A percentile compares a stretch with the other conserved stretches of the same genome.
These are phyloP conservation scores for Didymella lethalis DNA, from an alignment of 2,329 filamentous ascomycete genomes.

Conservation along the genomic window DNA sequence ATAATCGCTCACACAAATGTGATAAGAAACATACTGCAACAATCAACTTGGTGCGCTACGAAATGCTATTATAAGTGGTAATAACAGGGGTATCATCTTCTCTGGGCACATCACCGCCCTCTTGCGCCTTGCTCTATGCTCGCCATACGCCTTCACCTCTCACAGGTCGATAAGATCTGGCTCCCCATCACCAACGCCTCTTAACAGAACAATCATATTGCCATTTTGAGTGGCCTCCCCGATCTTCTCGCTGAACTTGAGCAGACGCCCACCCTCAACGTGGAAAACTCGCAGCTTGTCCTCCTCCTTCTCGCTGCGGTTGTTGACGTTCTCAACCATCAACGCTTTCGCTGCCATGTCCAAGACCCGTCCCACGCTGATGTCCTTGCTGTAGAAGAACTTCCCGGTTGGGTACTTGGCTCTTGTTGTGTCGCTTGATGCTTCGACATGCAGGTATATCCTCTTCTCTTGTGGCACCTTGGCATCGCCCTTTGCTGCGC, in stretches of 20 bases:
- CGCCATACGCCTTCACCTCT: slow-evolving; percentile 1
- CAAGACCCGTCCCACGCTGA: slow-evolving; percentile 85
- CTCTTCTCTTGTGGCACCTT: slow-evolving; percentile 82
- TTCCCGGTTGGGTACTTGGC: slow-evolving; percentile 76
- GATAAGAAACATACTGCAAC: not conserved
- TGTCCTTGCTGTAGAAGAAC: slow-evolving; percentile 68
- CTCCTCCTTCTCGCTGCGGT: slow-evolving; percentile 76
- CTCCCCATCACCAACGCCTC: slow-evolving; percentile 82
- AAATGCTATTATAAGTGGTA: slow-evolving; percentile 3
- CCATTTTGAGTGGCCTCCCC: slow-evolving; percentile 77
- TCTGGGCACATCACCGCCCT: not conserved
- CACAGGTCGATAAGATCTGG: slow-evolving; percentile 71
- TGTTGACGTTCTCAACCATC: slow-evolving; percentile 85
- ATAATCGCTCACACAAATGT: too few species aligned
- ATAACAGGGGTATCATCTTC: slow-evolving; percentile 27
- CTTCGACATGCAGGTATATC: slow-evolving; percentile 90
- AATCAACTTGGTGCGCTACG: not conserved
- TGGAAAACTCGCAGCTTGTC: slow-evolving; percentile 88
- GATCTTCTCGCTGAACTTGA: slow-evolving; percentile 89
- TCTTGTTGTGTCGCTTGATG: slow-evolving; percentile 83
- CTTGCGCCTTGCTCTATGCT: not conserved
- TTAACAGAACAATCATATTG: slow-evolving; percentile 86
- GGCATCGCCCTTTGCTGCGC: slow-evolving; percentile 86
- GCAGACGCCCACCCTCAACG: slow-evolving; percentile 83
- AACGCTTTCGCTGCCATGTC: slow-evolving; percentile 79